Percentiles rank a stretch among this genome's conserved stretches.
phyloP scores from a whole-genome alignment of 2,329 filamentous ascomycete species.

The Ophiostoma perfectum region DNA sequence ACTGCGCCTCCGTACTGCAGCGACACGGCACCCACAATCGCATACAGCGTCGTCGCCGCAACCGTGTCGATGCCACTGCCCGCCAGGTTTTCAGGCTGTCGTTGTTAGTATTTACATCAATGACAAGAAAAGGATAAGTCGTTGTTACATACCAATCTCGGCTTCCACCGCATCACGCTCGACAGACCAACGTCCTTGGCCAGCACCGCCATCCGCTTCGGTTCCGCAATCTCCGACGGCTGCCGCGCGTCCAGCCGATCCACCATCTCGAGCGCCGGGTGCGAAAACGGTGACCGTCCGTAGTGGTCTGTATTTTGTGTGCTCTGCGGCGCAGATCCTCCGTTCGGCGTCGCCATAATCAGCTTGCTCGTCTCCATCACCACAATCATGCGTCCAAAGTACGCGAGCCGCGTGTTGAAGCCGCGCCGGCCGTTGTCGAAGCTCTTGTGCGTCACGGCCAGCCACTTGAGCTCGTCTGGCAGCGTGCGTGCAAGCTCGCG shows the following conservation, averaged over 20 bases:
- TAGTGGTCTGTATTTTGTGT: conserved; percentile 30
- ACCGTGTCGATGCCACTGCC: conserved; percentile 70
- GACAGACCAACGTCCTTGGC: conserved; percentile 65
- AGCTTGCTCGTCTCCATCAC: conserved; percentile 29
- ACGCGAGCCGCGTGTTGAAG: conserved; percentile 90
- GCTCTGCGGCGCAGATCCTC: not conserved
- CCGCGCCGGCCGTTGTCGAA: conserved; percentile 92
- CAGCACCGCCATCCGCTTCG: conserved; percentile 60
- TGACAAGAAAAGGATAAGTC: not conserved
- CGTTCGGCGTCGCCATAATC: conserved; percentile 27
- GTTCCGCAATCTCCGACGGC: conserved; percentile 57
- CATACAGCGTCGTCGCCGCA: conserved; percentile 71
- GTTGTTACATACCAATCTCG: conserved; percentile 60
- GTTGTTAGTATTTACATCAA: not conserved
- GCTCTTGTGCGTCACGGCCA: conserved; percentile 95
- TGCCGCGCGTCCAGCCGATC: conserved; percentile 61
- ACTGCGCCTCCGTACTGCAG: conserved; percentile 77
- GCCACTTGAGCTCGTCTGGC: conserved; percentile 90
- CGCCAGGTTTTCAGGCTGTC: conserved; percentile 58
- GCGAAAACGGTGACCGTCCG: conserved; percentile 60
- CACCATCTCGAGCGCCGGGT: conserved; percentile 66
- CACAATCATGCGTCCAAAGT: conserved; percentile 49
- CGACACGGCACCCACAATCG: conserved; percentile 83
- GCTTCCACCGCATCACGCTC: conserved; percentile 76
- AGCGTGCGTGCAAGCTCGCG: conserved; percentile 65